Evolutionary conservation across 371 early-diverging fungal genomes (phyloP).

Genomic region (Fennellomyces sp.): DNA sequence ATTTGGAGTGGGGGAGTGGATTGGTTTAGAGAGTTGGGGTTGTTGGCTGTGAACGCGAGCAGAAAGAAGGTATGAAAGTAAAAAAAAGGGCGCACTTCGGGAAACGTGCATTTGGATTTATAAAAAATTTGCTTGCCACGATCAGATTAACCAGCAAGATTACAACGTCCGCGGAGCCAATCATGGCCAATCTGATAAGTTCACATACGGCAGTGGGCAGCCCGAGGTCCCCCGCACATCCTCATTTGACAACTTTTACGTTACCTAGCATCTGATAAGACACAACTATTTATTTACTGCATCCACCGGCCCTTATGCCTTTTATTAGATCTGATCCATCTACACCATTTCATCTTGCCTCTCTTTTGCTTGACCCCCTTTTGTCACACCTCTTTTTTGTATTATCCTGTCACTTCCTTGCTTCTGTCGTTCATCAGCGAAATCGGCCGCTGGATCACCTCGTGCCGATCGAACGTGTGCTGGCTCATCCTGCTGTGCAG

Average conservation of each 20-base stretch:
- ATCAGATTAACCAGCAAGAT: slow-evolving; percentile 2
- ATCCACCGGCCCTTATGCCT: not conserved
- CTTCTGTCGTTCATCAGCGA: not conserved
- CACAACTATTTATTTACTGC: not conserved
- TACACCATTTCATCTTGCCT: not conserved
- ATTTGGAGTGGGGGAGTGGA: slow-evolving; percentile 4
- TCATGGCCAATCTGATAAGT: slow-evolving; percentile 14
- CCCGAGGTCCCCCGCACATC: slow-evolving; percentile 10
- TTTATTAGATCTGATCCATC: not conserved
- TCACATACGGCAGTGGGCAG: not conserved
- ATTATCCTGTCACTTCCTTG: not conserved
- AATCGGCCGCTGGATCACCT: not conserved
- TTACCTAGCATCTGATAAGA: slow-evolving; percentile 8
- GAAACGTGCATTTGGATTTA: not conserved
- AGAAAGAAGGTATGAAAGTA: not conserved
- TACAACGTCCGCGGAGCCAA: slow-evolving; percentile 9
- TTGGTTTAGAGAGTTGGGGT: not conserved
- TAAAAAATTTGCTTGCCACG: not conserved
- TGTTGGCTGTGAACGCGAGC: not conserved
- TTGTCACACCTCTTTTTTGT: not conserved
- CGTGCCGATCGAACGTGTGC: not conserved
- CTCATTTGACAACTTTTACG: slow-evolving; percentile 5
- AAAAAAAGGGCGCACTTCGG: not conserved
- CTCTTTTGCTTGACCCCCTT: not conserved
- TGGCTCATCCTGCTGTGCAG: no score